phyloP scores from a whole-genome alignment of 2,329 filamentous ascomycete species.

The Periconia macrospinosa region DNA sequence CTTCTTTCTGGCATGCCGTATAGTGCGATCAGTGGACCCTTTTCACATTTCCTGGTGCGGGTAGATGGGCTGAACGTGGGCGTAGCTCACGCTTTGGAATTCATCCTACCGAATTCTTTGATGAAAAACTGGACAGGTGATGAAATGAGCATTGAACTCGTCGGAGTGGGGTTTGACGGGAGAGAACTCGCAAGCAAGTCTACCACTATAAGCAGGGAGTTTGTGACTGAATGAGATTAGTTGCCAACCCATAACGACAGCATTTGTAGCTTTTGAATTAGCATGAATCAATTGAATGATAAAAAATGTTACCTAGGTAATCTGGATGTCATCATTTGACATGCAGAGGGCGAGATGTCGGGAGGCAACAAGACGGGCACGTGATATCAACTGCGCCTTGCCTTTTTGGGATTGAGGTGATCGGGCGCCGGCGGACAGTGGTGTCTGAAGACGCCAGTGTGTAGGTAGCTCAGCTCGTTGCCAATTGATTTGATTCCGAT shows the following conservation, averaged over 20 bases:
- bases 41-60: conserved; percentile 33
- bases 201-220: neutral
- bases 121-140: conserved; percentile 10
- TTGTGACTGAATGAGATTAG: too few species aligned
- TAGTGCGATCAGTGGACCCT: conserved; percentile 39
- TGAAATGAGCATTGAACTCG: conserved; percentile 16
- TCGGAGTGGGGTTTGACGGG: conserved; percentile 36
- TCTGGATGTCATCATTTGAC: too few species aligned
- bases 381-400: conserved; percentile 1
- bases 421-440: neutral
- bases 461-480: neutral
- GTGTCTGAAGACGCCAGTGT: conserved; percentile 8
- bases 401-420: conserved; percentile 3
- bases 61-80: conserved; percentile 23
- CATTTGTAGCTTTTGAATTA: too few species aligned
- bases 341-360: too few species aligned
- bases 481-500: conserved; percentile 7
- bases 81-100: conserved; percentile 35
- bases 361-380: too few species aligned
- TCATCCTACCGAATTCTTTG: conserved; percentile 16
- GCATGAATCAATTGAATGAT: too few species aligned
- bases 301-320: too few species aligned
- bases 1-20: conserved; percentile 19
- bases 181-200: conserved; percentile 9
- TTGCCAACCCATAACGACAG: too few species aligned